A percentile compares a stretch with the other conserved stretches of the same genome.
phyloP scores from a whole-genome alignment of 805 yeast species.

The Metschnikowia sp. region DNA sequence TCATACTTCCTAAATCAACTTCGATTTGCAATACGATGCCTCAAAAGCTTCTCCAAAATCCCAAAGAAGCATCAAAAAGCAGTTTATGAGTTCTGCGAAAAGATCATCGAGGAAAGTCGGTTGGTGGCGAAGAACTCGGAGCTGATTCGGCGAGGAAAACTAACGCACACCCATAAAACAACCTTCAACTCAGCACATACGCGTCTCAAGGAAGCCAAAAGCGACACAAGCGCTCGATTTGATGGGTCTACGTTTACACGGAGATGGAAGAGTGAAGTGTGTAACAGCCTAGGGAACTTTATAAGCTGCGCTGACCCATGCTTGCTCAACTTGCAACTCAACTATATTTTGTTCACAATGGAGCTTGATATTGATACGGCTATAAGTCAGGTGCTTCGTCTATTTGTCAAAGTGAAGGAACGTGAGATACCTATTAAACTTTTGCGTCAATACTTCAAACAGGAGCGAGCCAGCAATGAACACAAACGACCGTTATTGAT shows the following conservation, averaged over 20 bases:
- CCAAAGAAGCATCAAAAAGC: slow-evolving; percentile 17
- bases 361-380: slow-evolving; percentile 27
- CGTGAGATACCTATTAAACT: too few species aligned
- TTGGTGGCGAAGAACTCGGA: slow-evolving; percentile 21
- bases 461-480: background rate
- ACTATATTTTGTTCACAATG: slow-evolving; percentile 35
- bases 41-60: slow-evolving; percentile 3
- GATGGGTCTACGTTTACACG: slow-evolving; percentile 19
- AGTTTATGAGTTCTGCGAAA: slow-evolving; percentile 19
- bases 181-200: background rate
- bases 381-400: slow-evolving; percentile 17
- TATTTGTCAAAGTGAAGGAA: too few species aligned
- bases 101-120: slow-evolving; percentile 18
- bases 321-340: slow-evolving; percentile 35
- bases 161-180: slow-evolving; percentile 11
- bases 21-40: slow-evolving; percentile 7
- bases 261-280: slow-evolving; percentile 31
- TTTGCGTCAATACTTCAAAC: background rate
- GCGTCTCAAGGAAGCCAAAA: background rate
- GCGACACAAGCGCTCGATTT: slow-evolving; percentile 1
- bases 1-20: slow-evolving; percentile 17
- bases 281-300: slow-evolving; percentile 24
- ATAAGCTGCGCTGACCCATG: slow-evolving; percentile 26
- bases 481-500: slow-evolving; percentile 19
- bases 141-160: slow-evolving; percentile 11